Evolutionary conservation across 106 monocot genomes (phyloP).

Genomic region (Xerophyta viscosa): DNA sequence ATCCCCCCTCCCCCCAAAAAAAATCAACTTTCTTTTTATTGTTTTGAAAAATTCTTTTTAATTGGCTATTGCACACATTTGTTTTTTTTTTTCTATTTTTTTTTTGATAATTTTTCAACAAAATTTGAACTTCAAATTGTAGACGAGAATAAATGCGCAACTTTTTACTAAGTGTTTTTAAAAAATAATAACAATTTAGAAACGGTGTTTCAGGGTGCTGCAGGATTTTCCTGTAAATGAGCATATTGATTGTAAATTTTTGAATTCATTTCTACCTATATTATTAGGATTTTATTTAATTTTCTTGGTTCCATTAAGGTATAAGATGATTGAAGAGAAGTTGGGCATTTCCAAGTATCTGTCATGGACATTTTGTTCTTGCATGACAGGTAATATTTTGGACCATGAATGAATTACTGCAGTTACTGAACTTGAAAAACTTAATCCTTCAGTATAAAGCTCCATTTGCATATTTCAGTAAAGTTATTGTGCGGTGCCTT

Average conservation of each 20-base stretch:
- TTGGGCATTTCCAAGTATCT: constrained; percentile 76
- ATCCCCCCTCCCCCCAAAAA: no score
- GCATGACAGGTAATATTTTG: constrained; percentile 41
- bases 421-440: neutral
- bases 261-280: neutral
- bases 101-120: neutral
- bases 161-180: no score
- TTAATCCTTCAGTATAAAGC: no score
- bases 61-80: no score
- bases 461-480: neutral
- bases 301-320: constrained; percentile 41
- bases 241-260: no score
- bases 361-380: constrained; percentile 97
- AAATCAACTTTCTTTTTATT: neutral
- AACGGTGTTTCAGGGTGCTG: no score
- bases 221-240: no score
- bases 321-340: constrained; percentile 90
- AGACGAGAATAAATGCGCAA: no score
- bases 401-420: neutral
- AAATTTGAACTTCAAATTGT: no score
- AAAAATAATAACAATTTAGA: no score
- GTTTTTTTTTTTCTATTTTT: neutral
- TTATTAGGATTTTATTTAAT: neutral
- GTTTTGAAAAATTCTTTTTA: no score
- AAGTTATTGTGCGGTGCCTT: no score